phyloP scores from a whole-genome alignment of 1,139 yeast genomes.

The Neolecta irregularis region DNA sequence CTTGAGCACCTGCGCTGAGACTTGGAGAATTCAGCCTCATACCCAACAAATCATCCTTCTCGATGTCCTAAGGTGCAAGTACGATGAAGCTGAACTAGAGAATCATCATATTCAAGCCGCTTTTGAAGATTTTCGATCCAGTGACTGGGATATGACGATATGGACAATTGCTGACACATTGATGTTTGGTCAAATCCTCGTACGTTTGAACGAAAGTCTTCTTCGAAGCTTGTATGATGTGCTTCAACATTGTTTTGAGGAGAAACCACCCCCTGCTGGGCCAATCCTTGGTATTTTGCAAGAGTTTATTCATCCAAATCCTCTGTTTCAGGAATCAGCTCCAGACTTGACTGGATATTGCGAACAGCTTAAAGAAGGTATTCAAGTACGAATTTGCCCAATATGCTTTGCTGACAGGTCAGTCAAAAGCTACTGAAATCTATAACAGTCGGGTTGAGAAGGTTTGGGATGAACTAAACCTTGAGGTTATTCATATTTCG shows the following conservation, averaged over 20 bases:
- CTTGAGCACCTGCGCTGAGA: not conserved
- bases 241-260: slow-evolving; percentile 3
- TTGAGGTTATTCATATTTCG: slow-evolving; percentile 5
- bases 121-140: slow-evolving; percentile 1
- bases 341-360: slow-evolving; percentile 5
- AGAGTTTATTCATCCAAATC: slow-evolving; percentile 10
- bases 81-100: slow-evolving; percentile 3
- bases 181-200: slow-evolving; percentile 1
- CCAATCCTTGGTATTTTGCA: slow-evolving; percentile 20
- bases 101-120: slow-evolving; percentile 6
- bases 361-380: not conserved
- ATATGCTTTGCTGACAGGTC: slow-evolving; percentile 3
- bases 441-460: too few relatives aligned
- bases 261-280: too few relatives aligned
- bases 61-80: slow-evolving; percentile 1
- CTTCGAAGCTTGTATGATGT: slow-evolving; percentile 7
- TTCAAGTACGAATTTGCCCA: not conserved
- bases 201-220: slow-evolving; percentile 4
- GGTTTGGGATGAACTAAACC: too few relatives aligned
- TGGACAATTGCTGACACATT: not conserved
- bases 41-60: slow-evolving; percentile 1
- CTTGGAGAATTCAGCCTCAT: slow-evolving; percentile 5
- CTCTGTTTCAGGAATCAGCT: slow-evolving; percentile 10
- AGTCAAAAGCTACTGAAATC: slow-evolving; percentile 1
- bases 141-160: not conserved